Percentiles rank a stretch among this genome's conserved stretches.
These are phyloP conservation scores for Phytophthora megakarya DNA, from an alignment of 352 stramenopile genomes.

Conservation along the genomic window DNA sequence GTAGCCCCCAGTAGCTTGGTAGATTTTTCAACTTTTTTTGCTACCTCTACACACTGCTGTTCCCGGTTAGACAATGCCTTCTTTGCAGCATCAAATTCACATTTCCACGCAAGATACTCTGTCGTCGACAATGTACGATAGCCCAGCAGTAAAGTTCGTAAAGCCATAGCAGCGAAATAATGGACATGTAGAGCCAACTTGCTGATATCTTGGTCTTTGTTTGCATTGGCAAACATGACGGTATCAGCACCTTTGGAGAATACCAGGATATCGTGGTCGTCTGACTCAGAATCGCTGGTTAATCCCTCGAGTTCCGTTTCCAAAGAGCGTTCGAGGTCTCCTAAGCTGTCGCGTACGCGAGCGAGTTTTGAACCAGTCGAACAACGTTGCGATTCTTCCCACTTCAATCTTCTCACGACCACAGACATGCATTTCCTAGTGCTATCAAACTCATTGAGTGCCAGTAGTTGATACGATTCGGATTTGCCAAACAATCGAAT, in stretches of 20 bases:
- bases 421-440: conserved; percentile 89
- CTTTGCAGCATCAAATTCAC: conserved; percentile 68
- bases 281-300: conserved; percentile 20
- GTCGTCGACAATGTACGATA: conserved; percentile 64
- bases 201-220: conserved; percentile 73
- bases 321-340: conserved; percentile 35
- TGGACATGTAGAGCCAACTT: conserved; percentile 83
- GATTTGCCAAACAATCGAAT: conserved; percentile 79
- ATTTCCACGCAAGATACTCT: conserved; percentile 80
- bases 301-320: conserved; percentile 29
- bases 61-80: conserved; percentile 71
- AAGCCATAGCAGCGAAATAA: conserved; percentile 87
- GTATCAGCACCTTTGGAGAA: conserved; percentile 91
- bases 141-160: conserved; percentile 86
- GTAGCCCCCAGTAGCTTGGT: conserved; percentile 94
- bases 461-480: conserved; percentile 77
- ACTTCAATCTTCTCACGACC: conserved; percentile 59
- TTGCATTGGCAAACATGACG: conserved; percentile 85
- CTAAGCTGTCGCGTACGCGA: conserved; percentile 27
- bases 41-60: conserved; percentile 67
- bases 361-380: conserved; percentile 2
- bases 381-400: neutral
- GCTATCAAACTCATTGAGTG: conserved; percentile 88
- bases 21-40: conserved; percentile 74
- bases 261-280: conserved; percentile 68